Evolutionary conservation across 345 rosid genomes (phyloP), one percentile per base, ranked within the genome.

Genomic region (Pistacia integerrima): DNA sequence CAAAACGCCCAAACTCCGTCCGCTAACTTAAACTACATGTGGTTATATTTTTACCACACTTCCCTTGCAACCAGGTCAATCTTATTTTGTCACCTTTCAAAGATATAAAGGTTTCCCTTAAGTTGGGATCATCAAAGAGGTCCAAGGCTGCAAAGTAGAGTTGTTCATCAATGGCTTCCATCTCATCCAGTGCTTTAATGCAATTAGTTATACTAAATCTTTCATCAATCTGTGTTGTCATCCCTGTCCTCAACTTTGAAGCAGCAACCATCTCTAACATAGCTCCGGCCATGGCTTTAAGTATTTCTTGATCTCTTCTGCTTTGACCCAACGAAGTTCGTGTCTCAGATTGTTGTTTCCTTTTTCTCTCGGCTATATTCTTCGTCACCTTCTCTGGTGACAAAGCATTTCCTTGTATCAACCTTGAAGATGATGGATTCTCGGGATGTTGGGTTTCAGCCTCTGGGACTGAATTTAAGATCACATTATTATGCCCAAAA

Each of bases 121-220:
- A 64, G 81, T 55, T 74, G 30, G 90, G 82, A 18, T 82, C 90
- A 78, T 88, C 98, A 64, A 94, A 94, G 69, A 94, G 90, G 75
- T 92, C 94, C 69, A 94, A 67, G 48, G 93, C 92, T 41, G 89
- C 84, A 64, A 85, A 83, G 77, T 92, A 94, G 35, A 90, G 80
- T 58, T 69, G n/a, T 72, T 88, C 87, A 17, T 90, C 93, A 4
- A 87, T 64, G 25, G 80, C 78, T 81, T 83, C 84, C 18, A 92
- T 85, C 81, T 87, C 92, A 81, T 89, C 97, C 81, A 92, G 82
- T 11, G 84, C 89, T 69, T 78, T 85, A 70, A 94, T 86, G 87
- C 97, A 92, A 73, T 85, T 87, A 49, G 85, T 81, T 68, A 89
- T 85, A 60, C 89, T 85, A 81, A 82, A 90, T 18, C 67, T 81